Evolutionary conservation across 768 basidiomycete species (phyloP), one percentile per base, ranked within the genome.

Genomic region (Hypholoma sublateritium): DNA sequence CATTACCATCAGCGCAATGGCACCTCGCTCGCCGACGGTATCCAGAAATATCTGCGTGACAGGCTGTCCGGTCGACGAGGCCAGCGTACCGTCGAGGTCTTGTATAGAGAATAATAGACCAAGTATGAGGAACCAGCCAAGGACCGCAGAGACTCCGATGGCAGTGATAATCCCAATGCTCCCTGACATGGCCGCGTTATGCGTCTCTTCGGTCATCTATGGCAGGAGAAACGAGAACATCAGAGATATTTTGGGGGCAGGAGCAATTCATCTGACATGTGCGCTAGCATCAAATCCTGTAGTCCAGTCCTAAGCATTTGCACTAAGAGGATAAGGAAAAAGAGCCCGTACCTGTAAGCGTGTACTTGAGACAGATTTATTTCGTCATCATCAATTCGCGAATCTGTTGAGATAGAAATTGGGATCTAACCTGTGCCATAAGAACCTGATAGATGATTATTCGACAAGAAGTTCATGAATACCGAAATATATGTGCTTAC

Each of bases 11-110:
- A 89, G 67, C 1, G 82, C 87, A 53, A 89, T 89, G 0, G 88
- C 89, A 2, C 89, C 88, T 34, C 82, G 82, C 64, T 83, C 78
- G 1, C 89, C 89, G 2, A 91, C 87, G 0, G 85, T 86, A 63
- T 91, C 89, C 39, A 90, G 64, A 66, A 91, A 88, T 3, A 93
- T 91, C 62, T 91, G 89, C 2, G 88, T 79, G 1, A 92, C 88
- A 1, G 90, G 90, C 61, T 91, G 80, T 0, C 85, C 86, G 4
- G 83, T 85, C 9, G 70, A 46, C 0, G 84, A 80, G 11, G 60
- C 64, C 28, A 90, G 54, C 0, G 88, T 89, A 4, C 43, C 62
- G 17, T 80, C 79, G 14, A 88, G 74, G 62, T 91, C 83, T 63
- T 91, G 90, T 17, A 92, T 91, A 0, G 85, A 88, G 72, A 91